Percentiles rank a stretch among this genome's conserved stretches.
These are phyloP conservation scores for Rhodotorula sp. DNA, from an alignment of 1,284 basidiomycete genomes.

Conservation along the genomic window DNA sequence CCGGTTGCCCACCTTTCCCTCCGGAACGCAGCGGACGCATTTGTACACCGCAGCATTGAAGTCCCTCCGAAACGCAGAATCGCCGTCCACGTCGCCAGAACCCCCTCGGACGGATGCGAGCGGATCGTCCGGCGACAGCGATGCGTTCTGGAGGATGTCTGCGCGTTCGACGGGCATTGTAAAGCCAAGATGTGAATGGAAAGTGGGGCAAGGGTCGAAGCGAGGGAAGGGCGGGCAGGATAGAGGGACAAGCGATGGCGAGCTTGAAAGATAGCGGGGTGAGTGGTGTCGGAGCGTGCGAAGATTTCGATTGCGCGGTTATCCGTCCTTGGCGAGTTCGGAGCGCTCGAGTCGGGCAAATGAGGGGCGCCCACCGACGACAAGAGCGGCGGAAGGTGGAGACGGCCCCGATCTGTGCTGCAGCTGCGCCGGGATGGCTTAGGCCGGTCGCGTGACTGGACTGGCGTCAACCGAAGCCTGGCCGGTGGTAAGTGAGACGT, in stretches of 20 bases:
- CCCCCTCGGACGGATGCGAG: not conserved
- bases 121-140: too few relatives aligned
- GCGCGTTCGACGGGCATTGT: not conserved
- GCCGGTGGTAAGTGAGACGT: too few relatives aligned
- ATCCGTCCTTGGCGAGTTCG: too few relatives aligned
- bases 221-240: not conserved
- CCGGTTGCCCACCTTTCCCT: conserved; percentile 7
- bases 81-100: not conserved
- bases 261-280: not conserved
- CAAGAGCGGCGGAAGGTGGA: too few relatives aligned
- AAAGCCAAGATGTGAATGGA: not conserved
- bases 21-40: conserved; percentile 9
- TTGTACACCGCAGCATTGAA: conserved; percentile 10
- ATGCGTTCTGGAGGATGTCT: not conserved
- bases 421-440: too few relatives aligned
- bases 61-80: not conserved
- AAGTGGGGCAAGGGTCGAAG: not conserved
- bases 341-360: too few relatives aligned
- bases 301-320: too few relatives aligned
- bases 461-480: too few relatives aligned
- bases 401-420: too few relatives aligned
- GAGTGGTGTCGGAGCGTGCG: not conserved
- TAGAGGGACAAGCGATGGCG: not conserved
- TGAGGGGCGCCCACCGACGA: too few relatives aligned
- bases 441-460: too few relatives aligned